These are phyloP conservation scores for Byssochlamys sp. DNA, from an alignment of 2,329 filamentous ascomycete genomes.

Conservation along the genomic window DNA sequence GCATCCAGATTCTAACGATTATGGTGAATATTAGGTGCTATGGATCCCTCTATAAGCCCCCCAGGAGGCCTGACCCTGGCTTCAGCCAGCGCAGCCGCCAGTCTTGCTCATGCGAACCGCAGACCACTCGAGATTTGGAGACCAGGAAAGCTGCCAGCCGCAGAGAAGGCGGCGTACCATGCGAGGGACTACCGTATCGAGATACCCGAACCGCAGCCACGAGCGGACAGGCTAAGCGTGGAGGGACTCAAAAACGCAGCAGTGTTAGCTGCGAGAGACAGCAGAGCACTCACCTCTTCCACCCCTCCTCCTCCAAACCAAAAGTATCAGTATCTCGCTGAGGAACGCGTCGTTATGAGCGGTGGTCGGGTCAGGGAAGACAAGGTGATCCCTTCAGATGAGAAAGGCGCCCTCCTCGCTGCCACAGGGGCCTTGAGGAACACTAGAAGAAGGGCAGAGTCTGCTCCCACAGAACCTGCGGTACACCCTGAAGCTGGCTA, in stretches of 20 bases:
- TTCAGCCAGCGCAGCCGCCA: slow-evolving; percentile 66
- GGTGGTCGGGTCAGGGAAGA: slow-evolving; percentile 39
- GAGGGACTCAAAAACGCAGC: slow-evolving; percentile 67
- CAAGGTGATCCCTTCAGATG: slow-evolving; percentile 41
- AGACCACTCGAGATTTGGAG: slow-evolving; percentile 58
- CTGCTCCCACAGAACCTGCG: slow-evolving; percentile 44
- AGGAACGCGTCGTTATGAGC: slow-evolving; percentile 42
- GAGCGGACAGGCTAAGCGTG: slow-evolving; percentile 47
- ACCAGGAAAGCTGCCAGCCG: slow-evolving; percentile 51
- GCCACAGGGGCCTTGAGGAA: slow-evolving; percentile 66
- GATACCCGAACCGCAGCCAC: slow-evolving; percentile 10
- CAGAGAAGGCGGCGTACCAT: slow-evolving; percentile 49
- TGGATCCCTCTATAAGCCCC: slow-evolving; percentile 26
- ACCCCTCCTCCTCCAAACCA: slow-evolving; percentile 6
- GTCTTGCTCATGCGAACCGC: slow-evolving; percentile 58
- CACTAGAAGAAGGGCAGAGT: slow-evolving; percentile 54
- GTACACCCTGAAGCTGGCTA: slow-evolving; percentile 39
- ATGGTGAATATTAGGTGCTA: neutral
- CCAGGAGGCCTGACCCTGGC: slow-evolving; percentile 42
- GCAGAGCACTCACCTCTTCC: slow-evolving; percentile 6
- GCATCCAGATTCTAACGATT: neutral
- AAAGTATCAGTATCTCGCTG: slow-evolving; percentile 38
- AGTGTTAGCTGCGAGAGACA: slow-evolving; percentile 46
- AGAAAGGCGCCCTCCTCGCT: slow-evolving; percentile 60
- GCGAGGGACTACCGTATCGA: slow-evolving; percentile 49